phyloP scores from a whole-genome alignment of 2,329 filamentous ascomycete species.

The Claviceps spartinae region DNA sequence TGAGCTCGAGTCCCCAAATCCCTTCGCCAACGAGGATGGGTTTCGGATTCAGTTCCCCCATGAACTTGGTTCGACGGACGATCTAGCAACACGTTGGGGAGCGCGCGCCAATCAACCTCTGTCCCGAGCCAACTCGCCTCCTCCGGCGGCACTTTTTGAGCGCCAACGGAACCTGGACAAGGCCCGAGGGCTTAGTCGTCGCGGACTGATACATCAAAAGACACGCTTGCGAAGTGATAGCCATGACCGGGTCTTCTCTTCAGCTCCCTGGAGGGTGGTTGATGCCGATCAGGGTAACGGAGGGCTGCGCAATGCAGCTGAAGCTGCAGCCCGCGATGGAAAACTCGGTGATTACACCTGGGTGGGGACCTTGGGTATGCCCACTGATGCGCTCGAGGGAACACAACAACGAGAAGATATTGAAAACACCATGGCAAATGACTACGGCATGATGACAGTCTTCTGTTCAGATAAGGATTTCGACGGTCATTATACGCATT shows the following conservation, averaged over 20 bases:
- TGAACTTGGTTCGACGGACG: conserved; percentile 50
- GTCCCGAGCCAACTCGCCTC: conserved; percentile 59
- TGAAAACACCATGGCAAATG: conserved; percentile 63
- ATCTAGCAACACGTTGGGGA: conserved; percentile 67
- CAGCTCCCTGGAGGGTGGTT: conserved; percentile 71
- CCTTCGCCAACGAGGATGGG: conserved; percentile 45
- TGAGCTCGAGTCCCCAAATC: conserved; percentile 29
- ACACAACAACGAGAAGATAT: conserved; percentile 70
- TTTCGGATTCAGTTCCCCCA: conserved; percentile 41
- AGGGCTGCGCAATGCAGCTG: conserved; percentile 76
- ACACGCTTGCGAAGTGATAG: conserved; percentile 42
- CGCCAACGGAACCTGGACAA: conserved; percentile 45
- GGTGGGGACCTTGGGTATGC: conserved; percentile 88
- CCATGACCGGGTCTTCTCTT: conserved; percentile 57
- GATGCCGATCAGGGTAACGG: conserved; percentile 85
- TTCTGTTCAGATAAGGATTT: conserved; percentile 86
- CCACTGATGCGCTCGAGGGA: conserved; percentile 69
- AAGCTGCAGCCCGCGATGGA: conserved; percentile 59
- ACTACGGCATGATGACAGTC: conserved; percentile 72
- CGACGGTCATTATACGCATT: conserved; percentile 87
- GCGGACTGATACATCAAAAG: conserved; percentile 43
- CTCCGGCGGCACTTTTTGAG: conserved; percentile 62
- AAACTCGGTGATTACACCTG: conserved; percentile 65
- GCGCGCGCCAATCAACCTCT: conserved; percentile 62
- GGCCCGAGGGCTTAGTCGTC: conserved; percentile 42